phyloP scores from a whole-genome alignment of 768 basidiomycete genomes.

The Pleurotus eryngii region DNA sequence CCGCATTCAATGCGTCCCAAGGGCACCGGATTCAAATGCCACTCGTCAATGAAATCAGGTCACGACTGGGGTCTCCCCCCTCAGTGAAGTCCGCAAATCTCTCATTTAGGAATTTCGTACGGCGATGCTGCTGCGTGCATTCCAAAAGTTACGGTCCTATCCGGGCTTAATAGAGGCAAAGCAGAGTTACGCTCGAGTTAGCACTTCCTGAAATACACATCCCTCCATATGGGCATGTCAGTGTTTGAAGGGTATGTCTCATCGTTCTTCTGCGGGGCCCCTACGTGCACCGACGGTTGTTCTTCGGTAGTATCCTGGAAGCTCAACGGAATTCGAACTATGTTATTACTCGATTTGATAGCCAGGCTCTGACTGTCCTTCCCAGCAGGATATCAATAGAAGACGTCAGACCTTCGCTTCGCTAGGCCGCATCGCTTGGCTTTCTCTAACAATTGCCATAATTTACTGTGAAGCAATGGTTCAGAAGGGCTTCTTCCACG shows the following conservation, averaged over 20 bases:
- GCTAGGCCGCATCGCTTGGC: neutral
- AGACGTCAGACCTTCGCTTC: neutral
- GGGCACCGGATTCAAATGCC: neutral
- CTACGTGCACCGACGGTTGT: constrained; percentile 8
- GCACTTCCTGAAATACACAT: neutral
- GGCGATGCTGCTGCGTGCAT: too few relatives aligned
- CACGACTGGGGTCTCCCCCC: neutral
- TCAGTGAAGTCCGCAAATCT: neutral
- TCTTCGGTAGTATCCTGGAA: constrained; percentile 12
- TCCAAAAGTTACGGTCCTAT: too few relatives aligned
- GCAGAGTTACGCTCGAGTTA: too few relatives aligned
- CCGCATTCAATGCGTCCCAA: constrained; percentile 1
- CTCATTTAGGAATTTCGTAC: neutral
- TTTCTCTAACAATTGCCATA: neutral
- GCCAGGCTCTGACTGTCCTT: neutral
- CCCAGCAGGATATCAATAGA: neutral
- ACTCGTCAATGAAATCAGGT: neutral
- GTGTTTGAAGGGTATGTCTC: neutral
- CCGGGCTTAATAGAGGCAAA: too few relatives aligned
- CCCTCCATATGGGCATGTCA: neutral
- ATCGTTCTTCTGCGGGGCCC: constrained; percentile 4
- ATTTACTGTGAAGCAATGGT: neutral
- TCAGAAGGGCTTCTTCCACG: neutral
- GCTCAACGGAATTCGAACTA: constrained; percentile 7
- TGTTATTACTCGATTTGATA: neutral